Percentiles rank a stretch among this genome's conserved stretches.
These are phyloP conservation scores for Auricularia auricula-judae DNA, from an alignment of 768 basidiomycete genomes.

Conservation along the genomic window DNA sequence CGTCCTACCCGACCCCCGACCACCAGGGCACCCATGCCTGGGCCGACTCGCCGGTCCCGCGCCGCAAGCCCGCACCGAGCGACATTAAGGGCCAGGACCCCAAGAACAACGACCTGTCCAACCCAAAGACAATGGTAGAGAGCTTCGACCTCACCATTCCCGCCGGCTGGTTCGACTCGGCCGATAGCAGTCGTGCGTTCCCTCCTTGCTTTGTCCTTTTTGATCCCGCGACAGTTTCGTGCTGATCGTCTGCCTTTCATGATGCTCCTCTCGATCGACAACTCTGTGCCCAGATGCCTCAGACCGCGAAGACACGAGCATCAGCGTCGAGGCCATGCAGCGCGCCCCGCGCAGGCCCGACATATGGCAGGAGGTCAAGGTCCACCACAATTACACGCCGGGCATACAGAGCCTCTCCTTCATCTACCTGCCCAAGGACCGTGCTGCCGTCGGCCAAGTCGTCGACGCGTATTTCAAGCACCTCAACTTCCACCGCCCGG, in stretches of 20 bases:
- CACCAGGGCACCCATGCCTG: slow-evolving; percentile 12
- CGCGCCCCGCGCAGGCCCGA: not conserved
- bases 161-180: not conserved
- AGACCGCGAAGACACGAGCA: not conserved
- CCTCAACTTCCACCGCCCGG: slow-evolving; percentile 72
- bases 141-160: not conserved
- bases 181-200: not conserved
- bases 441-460: slow-evolving; percentile 48
- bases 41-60: slow-evolving; percentile 14
- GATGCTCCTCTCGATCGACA: not conserved
- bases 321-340: slow-evolving; percentile 1
- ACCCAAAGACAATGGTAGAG: slow-evolving; percentile 31
- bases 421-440: slow-evolving; percentile 70
- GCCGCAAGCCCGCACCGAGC: slow-evolving; percentile 8
- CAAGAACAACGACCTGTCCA: slow-evolving; percentile 67
- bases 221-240: not conserved
- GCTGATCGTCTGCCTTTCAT: not conserved
- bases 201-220: not conserved
- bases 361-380: slow-evolving; percentile 4
- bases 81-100: slow-evolving; percentile 70
- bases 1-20: slow-evolving; percentile 10
- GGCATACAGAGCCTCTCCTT: not conserved
- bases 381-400: slow-evolving; percentile 1
- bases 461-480: slow-evolving; percentile 63
- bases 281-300: not conserved